These are phyloP conservation scores for Oxytropis ochrocephala DNA, from an alignment of 306 rosid species.

Conservation along the genomic window DNA sequence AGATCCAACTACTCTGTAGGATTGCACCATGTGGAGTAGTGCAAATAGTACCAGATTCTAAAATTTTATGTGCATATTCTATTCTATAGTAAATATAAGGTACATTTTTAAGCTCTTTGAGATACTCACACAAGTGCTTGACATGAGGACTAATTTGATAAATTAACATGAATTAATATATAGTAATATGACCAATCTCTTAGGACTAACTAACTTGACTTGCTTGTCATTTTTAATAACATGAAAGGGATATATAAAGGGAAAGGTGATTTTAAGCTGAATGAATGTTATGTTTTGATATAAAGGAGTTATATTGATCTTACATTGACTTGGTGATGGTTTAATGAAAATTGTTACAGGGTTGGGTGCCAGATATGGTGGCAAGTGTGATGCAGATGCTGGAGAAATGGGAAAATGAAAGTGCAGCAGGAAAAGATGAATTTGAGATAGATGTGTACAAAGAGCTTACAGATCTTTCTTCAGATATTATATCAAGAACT, in stretches of 20 bases:
- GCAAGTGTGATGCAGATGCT: slow-evolving; percentile 41
- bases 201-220: background rate
- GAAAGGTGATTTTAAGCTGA: background rate
- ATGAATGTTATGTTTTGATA: background rate
- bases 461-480: slow-evolving; percentile 52
- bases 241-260: background rate
- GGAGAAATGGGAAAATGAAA: slow-evolving; percentile 48
- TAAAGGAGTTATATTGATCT: background rate
- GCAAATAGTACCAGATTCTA: no score
- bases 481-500: slow-evolving; percentile 63
- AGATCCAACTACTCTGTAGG: no score
- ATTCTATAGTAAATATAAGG: no score
- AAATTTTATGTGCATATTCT: no score
- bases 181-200: no score
- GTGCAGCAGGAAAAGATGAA: slow-evolving; percentile 49
- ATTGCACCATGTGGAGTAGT: no score
- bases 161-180: background rate
- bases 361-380: slow-evolving; percentile 72
- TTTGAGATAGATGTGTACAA: slow-evolving; percentile 53
- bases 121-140: no score
- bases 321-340: background rate
- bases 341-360: slow-evolving; percentile 24
- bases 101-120: no score
- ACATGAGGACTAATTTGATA: background rate
- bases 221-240: background rate